A percentile compares a stretch with the other conserved stretches of the same genome.
These are phyloP conservation scores for Cokeromyces recurvatus DNA, from an alignment of 371 early-diverging fungal genomes.

Conservation along the genomic window DNA sequence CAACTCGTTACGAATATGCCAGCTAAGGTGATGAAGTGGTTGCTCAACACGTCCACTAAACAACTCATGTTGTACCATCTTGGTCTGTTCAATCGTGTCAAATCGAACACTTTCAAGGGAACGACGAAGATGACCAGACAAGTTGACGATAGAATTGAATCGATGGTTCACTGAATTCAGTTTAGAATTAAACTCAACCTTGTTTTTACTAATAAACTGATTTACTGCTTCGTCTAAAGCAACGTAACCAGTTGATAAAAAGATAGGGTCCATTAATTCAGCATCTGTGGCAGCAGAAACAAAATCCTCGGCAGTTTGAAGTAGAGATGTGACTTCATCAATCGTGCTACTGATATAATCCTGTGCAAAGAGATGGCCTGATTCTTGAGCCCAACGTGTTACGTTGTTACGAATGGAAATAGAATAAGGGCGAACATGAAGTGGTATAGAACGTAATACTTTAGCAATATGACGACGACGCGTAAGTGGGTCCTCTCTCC, in stretches of 20 bases:
- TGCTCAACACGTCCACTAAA: background rate
- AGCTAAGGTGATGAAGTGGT: constrained; percentile 7
- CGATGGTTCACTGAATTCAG: constrained; percentile 1
- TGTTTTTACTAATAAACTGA: background rate
- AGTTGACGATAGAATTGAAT: constrained; percentile 8
- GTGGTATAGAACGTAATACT: background rate
- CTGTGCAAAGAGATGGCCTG: background rate
- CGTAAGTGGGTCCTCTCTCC: constrained; percentile 8
- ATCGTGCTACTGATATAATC: background rate
- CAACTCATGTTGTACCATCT: constrained; percentile 1
- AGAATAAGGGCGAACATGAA: constrained; percentile 1
- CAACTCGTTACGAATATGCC: constrained; percentile 1
- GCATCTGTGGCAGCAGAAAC: constrained; percentile 5
- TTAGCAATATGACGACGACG: constrained; percentile 12
- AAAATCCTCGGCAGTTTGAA: constrained; percentile 5
- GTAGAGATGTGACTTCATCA: background rate
- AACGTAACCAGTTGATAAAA: constrained; percentile 2
- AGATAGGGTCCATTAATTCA: constrained; percentile 5
- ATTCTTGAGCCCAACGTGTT: constrained; percentile 1
- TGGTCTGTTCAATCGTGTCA: constrained; percentile 5
- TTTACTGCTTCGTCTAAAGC: constrained; percentile 1
- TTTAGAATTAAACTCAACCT: background rate
- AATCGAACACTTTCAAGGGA: constrained; percentile 12
- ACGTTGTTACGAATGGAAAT: constrained; percentile 5
- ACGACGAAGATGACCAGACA: constrained; percentile 9